Conservation (phyloP, 768 basidiomycete species). For the Mycena filopes region DNA sequence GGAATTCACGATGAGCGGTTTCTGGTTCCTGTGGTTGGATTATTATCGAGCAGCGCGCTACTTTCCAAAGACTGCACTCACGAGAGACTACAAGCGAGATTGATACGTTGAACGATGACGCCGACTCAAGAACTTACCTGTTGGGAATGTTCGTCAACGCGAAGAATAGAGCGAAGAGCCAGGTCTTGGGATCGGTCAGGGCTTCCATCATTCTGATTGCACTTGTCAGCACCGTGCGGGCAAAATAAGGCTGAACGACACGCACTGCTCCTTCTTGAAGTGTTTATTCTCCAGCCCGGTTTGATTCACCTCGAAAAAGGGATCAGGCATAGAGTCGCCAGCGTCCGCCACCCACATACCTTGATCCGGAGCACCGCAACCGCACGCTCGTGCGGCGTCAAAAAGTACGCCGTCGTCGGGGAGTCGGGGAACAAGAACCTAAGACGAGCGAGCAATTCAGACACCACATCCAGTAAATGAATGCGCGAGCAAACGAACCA, state of each 20-base stretch:
- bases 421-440: too few species aligned
- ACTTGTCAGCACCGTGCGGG: conserved; percentile 67
- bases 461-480: too few species aligned
- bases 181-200: conserved; percentile 63
- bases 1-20: conserved; percentile 58
- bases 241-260: conserved; percentile 62
- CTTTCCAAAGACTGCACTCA: neutral
- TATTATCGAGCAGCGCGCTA: neutral
- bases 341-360: neutral
- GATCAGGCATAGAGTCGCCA: neutral
- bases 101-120: neutral
- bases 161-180: conserved; percentile 65
- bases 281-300: conserved; percentile 84
- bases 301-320: conserved; percentile 75
- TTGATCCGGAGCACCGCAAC: too few species aligned
- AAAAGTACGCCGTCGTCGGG: too few species aligned
- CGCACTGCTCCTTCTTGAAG: conserved; percentile 84
- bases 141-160: conserved; percentile 61
- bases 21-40: conserved; percentile 53
- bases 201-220: conserved; percentile 60
- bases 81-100: neutral
- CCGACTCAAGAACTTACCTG: neutral
- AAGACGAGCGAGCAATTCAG: too few species aligned
- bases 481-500: conserved; percentile 55
- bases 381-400: too few species aligned